Evolutionary conservation across 306 rosid species (phyloP), one percentile per base, ranked within the genome.

Genomic region (Myrica gale): DNA sequence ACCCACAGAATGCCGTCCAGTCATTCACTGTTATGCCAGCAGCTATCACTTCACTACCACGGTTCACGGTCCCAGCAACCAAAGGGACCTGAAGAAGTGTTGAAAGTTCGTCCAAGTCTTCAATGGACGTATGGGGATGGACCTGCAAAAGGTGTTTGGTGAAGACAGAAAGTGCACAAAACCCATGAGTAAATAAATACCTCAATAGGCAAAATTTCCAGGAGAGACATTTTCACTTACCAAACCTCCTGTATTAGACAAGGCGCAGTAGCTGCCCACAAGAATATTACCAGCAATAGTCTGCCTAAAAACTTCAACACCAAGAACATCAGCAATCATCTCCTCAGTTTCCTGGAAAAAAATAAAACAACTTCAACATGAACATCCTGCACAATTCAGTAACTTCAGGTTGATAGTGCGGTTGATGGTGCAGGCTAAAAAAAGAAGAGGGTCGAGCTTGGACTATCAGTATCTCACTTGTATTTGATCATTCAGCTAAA

Each of bases 301-400:
- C 82, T 95, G 97, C 85, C 97, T 85, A 82, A 95, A 95, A 74
- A 95, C 98, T 82, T 95, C 98, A 21, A 95, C 97, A 73, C 97
- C 97, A 20, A 95, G 97, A 72, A 92, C 97, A 82, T 95, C 98
- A 1, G 98, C 87, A 32, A 95, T 92, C 85, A 95, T 81, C 76
- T 95, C 97, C 82, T 95, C 98, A 37, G 97, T 95, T 56, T 92
- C 98, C 98, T 94, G 83, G 32, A 56, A 55, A 41, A 80, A 57
- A 44, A 79, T 58, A 47, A 47, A 63, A 75, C 48, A 78, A 67
- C 52, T 60, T 80, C 69, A 75, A 20, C 19, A 72, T 65, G 77
- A 53, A 67, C n/a, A 53, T 52, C 62, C 68, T 19, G 69, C 48
- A 60, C 67, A 50, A 46, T 72, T 45, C 32, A 48, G 68, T 26